Conservation (phyloP, 805 yeast species). For the Metschnikowia dekortorum region DNA sequence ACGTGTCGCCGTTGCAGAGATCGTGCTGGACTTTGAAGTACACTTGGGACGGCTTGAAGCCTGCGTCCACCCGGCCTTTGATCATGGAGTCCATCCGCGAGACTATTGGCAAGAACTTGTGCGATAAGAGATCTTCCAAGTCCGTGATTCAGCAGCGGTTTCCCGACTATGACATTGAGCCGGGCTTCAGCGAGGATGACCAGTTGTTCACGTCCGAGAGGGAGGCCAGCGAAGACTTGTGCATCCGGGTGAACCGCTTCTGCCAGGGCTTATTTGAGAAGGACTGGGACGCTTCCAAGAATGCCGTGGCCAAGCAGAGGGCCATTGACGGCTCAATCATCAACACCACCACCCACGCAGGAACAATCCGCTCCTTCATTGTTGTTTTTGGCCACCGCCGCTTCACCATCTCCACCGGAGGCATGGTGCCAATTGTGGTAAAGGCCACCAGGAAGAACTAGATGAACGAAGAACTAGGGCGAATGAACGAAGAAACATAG, state of each 20-base stretch:
- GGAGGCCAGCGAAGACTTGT: slow-evolving; percentile 48
- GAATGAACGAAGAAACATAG: too few species aligned
- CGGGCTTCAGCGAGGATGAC: slow-evolving; percentile 48
- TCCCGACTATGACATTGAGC: slow-evolving; percentile 38
- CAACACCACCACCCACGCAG: slow-evolving; percentile 57
- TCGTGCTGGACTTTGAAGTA: slow-evolving; percentile 52
- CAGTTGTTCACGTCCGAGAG: slow-evolving; percentile 41
- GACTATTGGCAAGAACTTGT: slow-evolving; percentile 54
- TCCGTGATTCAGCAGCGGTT: slow-evolving; percentile 36
- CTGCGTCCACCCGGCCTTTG: slow-evolving; percentile 15
- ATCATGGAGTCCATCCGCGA: slow-evolving; percentile 53
- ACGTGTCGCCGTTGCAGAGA: slow-evolving; percentile 61
- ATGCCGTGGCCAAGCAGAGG: slow-evolving; percentile 20
- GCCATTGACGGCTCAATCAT: slow-evolving; percentile 25
- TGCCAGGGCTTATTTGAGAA: slow-evolving; percentile 33
- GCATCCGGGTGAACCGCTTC: slow-evolving; percentile 43
- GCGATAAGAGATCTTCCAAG: slow-evolving; percentile 52
- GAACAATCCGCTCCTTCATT: slow-evolving; percentile 50
- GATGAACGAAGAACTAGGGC: not conserved
- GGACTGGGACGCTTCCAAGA: slow-evolving; percentile 16
- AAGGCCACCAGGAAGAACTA: slow-evolving; percentile 36
- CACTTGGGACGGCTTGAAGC: slow-evolving; percentile 44
- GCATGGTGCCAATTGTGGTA: slow-evolving; percentile 57
- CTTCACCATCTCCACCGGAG: slow-evolving; percentile 61
- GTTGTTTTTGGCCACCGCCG: slow-evolving; percentile 51